phyloP scores from a whole-genome alignment of 176 grass and related monocot genomes.

The Puccinellia tenuiflora region DNA sequence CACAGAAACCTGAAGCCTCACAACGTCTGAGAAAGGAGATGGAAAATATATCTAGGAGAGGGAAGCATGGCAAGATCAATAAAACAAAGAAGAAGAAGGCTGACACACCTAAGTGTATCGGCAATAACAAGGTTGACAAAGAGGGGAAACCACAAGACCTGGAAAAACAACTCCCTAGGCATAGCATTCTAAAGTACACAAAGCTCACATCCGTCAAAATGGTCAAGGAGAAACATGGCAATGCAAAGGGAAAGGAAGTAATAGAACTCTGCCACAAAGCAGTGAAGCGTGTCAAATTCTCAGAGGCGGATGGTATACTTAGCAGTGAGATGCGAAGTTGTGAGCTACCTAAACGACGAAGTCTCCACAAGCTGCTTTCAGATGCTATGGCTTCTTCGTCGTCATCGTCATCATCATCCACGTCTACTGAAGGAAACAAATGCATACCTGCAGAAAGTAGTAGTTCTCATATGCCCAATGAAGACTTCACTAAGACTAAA shows the following conservation, averaged over 20 bases:
- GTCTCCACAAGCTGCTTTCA: slow-evolving; percentile 38
- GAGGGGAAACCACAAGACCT: slow-evolving; percentile 10
- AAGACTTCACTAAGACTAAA: neutral
- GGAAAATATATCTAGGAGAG: slow-evolving; percentile 16
- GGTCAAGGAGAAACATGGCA: slow-evolving; percentile 30
- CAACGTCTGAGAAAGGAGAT: slow-evolving; percentile 1
- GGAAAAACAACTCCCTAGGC: slow-evolving; percentile 35
- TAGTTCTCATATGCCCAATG: slow-evolving; percentile 14
- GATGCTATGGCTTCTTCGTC: slow-evolving; percentile 36
- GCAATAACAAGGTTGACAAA: slow-evolving; percentile 20
- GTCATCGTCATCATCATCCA: slow-evolving; percentile 41
- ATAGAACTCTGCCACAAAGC: slow-evolving; percentile 41
- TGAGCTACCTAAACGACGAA: slow-evolving; percentile 21
- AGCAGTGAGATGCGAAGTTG: slow-evolving; percentile 26
- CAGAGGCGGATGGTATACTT: slow-evolving; percentile 22
- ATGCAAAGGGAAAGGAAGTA: slow-evolving; percentile 23
- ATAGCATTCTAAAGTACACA: slow-evolving; percentile 46
- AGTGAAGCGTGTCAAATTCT: slow-evolving; percentile 41
- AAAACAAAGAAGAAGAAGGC: slow-evolving; percentile 32
- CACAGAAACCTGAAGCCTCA: slow-evolving; percentile 20
- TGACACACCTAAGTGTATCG: slow-evolving; percentile 2
- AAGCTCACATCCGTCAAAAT: slow-evolving; percentile 49
- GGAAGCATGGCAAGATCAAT: slow-evolving; percentile 15
- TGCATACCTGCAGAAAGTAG: slow-evolving; percentile 22
- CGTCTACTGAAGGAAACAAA: slow-evolving; percentile 34